Evolutionary conservation across 2,329 filamentous ascomycete species (phyloP).

Genomic region (Ascochyta viciae-villosae): DNA sequence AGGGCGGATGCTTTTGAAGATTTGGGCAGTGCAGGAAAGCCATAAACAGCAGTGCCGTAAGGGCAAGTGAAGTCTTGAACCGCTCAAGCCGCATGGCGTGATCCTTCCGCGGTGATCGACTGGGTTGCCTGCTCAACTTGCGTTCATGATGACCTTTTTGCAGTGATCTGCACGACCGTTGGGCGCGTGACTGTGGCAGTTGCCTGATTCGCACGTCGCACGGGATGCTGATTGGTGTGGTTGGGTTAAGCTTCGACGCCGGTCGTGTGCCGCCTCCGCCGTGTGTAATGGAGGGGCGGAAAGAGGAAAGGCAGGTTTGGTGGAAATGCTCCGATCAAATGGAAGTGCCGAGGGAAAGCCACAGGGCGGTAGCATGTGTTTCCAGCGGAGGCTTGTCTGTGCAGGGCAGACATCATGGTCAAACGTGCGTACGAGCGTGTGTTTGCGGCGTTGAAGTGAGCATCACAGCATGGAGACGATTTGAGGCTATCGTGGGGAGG

Average conservation of each 20-base stretch:
- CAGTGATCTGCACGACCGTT: conserved; percentile 46
- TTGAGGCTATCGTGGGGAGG: conserved; percentile 4
- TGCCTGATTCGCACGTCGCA: conserved; percentile 33
- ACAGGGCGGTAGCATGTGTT: conserved; percentile 8
- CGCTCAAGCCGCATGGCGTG: conserved; percentile 20
- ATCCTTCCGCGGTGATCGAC: conserved; percentile 25
- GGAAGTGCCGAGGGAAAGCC: conserved; percentile 10
- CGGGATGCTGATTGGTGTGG: conserved; percentile 33
- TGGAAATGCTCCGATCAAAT: conserved; percentile 13
- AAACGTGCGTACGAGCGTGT: neutral
- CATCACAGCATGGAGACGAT: neutral
- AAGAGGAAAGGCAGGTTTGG: conserved; percentile 12
- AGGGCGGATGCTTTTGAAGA: conserved; percentile 74
- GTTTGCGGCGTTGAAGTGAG: neutral
- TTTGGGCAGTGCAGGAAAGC: conserved; percentile 48
- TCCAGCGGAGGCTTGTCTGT: neutral
- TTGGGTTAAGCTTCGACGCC: conserved; percentile 39
- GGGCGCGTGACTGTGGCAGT: conserved; percentile 43
- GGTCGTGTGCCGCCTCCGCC: conserved; percentile 26
- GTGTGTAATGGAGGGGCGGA: conserved; percentile 26
- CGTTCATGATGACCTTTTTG: conserved; percentile 16
- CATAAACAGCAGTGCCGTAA: conserved; percentile 3
- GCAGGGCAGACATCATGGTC: neutral
- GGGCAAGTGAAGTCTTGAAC: neutral
- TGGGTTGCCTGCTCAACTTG: conserved; percentile 12